Evolutionary conservation across 768 basidiomycete species (phyloP).

Genomic region (Brasilioporus rufonigricans): DNA sequence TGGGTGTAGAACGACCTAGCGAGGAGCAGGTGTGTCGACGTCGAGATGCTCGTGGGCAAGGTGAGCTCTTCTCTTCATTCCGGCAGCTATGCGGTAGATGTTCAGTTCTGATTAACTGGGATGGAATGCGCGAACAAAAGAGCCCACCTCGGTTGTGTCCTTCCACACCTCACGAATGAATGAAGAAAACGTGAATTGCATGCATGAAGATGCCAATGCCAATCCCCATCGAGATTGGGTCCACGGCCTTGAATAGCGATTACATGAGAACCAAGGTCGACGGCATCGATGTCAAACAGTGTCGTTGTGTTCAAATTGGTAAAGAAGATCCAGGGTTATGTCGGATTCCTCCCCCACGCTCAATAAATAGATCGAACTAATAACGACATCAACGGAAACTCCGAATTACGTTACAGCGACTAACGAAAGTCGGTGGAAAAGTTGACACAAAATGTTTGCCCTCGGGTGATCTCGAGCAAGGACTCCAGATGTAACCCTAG

Average conservation of each 20-base stretch:
- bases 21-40: constrained; percentile 20
- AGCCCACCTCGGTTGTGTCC: too few species aligned
- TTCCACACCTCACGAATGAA: too few species aligned
- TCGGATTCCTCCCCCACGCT: constrained; percentile 1
- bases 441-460: too few species aligned
- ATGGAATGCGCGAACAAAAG: neutral
- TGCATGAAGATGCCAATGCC: neutral
- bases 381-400: neutral
- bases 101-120: neutral
- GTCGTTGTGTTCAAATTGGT: constrained; percentile 7
- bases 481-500: too few species aligned
- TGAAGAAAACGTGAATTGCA: neutral
- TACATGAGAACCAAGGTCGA: neutral
- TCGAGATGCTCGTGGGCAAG: too few species aligned
- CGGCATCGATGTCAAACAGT: neutral
- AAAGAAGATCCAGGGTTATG: constrained; percentile 12
- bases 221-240: neutral
- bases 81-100: neutral
- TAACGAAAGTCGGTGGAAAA: too few species aligned
- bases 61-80: neutral
- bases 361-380: constrained; percentile 11
- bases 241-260: neutral
- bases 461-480: too few species aligned
- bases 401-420: too few species aligned
- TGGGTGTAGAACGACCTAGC: neutral